Evolutionary conservation across 306 rosid genomes (phyloP), one percentile per base, ranked within the genome.

Genomic region (Aeschynomene evenia): DNA sequence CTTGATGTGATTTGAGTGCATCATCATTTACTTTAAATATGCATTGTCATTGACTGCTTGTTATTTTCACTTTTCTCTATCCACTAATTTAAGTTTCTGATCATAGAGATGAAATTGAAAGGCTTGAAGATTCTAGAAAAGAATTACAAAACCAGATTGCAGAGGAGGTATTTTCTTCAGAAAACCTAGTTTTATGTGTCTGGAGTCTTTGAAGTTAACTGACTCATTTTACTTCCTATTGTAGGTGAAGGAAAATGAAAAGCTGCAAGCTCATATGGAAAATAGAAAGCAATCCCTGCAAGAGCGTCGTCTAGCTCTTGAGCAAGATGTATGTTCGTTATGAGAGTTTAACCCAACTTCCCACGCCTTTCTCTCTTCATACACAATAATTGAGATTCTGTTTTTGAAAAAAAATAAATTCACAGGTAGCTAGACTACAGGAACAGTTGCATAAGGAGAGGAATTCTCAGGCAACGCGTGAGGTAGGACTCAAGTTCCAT

Each of bases 271-370:
- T 12, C 70, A 80, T 72, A 76, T 81, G 60, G 87, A 85, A 61
- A 81, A 55, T 29, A 74, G 73, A 73, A 91, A 87, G 92, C 73
- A 63, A 66, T 80, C 57, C 76, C 67, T 91, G 82, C 82, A 46
- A 18, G 92, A 83, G 77, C 97, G 82, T 74, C 99, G 85, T 45
- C 73, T 72, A 55, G 87, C 85, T 74, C 99, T 95, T 12, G 87
- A 86, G 85, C 89, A 87, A 79, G 97, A 91, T 64, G 99, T 95
- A 85, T 40, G 66, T 80, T 66, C 75, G 58, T 65, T 54, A 50
- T 43, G 54, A 64, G 53, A 76, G 59, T 20, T 54, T 77, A 9
- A 2, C 10, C 57, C 14, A 19, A 49, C 66, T 26, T 66, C 63
- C 21, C 28, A 49, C 26, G 4, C 24, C 64, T 19, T 19, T 73